A percentile compares a stretch with the other conserved stretches of the same genome.
These are phyloP conservation scores for Candida awuae DNA, from an alignment of 805 yeast species.

Conservation along the genomic window DNA sequence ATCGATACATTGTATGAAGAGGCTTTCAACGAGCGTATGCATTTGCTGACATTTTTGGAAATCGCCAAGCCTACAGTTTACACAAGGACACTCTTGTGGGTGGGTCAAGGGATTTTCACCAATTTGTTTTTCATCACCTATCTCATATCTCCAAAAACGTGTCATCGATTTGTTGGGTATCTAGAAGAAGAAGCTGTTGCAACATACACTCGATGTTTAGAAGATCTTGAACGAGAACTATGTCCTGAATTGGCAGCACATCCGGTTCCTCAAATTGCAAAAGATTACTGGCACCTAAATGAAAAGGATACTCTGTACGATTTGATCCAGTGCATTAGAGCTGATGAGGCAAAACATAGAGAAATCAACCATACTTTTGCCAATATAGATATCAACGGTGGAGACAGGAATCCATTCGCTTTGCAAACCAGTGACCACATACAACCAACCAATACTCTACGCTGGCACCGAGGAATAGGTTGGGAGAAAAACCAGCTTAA, in stretches of 20 bases:
- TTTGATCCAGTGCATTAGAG: conserved; percentile 53
- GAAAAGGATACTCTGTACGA: conserved; percentile 49
- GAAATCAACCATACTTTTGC: conserved; percentile 76
- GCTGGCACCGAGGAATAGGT: conserved; percentile 24
- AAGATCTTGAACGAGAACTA: conserved; percentile 42
- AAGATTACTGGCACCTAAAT: conserved; percentile 53
- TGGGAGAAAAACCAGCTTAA: conserved; percentile 30
- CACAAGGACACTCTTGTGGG: conserved; percentile 44
- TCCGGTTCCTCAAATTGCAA: conserved; percentile 51
- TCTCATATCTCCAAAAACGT: conserved; percentile 50
- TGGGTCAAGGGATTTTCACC: conserved; percentile 66
- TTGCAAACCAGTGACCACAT: conserved; percentile 28
- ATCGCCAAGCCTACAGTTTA: conserved; percentile 55
- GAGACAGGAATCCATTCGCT: conserved; percentile 65
- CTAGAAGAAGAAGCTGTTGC: conserved; percentile 70
- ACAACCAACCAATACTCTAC: conserved; percentile 25
- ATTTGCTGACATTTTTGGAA: conserved; percentile 58
- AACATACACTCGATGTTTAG: conserved; percentile 55
- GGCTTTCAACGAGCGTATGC: conserved; percentile 76
- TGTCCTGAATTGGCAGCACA: conserved; percentile 40
- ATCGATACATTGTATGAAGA: conserved; percentile 66
- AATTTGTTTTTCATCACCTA: conserved; percentile 56
- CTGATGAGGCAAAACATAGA: conserved; percentile 73
- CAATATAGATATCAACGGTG: conserved; percentile 36
- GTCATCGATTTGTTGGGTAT: conserved; percentile 73